Base-by-base conservation (phyloP, 768 basidiomycete species). In the Arthromyces matolae region DNA sequence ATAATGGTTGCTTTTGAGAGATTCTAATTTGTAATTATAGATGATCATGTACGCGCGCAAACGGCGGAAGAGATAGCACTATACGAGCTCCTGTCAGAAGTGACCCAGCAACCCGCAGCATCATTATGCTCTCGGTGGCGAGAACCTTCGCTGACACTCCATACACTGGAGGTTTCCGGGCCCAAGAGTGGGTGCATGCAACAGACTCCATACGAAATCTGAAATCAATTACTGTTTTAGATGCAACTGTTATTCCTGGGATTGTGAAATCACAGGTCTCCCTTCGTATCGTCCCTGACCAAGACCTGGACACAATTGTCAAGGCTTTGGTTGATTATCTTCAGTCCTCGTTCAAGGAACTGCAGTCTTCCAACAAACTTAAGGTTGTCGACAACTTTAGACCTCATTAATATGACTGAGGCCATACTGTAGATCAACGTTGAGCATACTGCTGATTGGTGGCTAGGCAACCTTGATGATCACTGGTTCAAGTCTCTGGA, bases 231-330 rank as follows among this genome's bases (percentile, higher is more conserved):
- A 33, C 10, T 33, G 13, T 27, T 8, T 6, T 41, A 91, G 89
- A 90, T 61, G 72, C 86, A 3, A 95, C 95, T 1, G 83, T 97
- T 49, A 98, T 98, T 36, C 93, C 95, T 0, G 81, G 83, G 1
- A 77, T 72, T 8, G 91, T 95, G 22, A 81, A 78, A n/a, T 82
- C 93, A 1, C 84, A 89, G 52, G 76, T 97, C 5, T 95, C 92
- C 4, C 65, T 98, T 49, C 89, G 95, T 10, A 88, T 97, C 55
- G 95, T 99, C 0, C 95, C 95, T 1, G 92, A 98, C 60, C 95
- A 98, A 65, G 79, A 84, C 46, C 68, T 94, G 4, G 79, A 86
- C 6, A 75, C 71, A 4, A 83, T 95, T 50, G 79, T 83, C 3
- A 69, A 70, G 13, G 69, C 78, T 8, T 68, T 98, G 13, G 73